Evolutionary conservation across 176 grass and related monocot species (phyloP), one percentile per base, ranked within the genome.

Genomic region (Avena eriantha): DNA sequence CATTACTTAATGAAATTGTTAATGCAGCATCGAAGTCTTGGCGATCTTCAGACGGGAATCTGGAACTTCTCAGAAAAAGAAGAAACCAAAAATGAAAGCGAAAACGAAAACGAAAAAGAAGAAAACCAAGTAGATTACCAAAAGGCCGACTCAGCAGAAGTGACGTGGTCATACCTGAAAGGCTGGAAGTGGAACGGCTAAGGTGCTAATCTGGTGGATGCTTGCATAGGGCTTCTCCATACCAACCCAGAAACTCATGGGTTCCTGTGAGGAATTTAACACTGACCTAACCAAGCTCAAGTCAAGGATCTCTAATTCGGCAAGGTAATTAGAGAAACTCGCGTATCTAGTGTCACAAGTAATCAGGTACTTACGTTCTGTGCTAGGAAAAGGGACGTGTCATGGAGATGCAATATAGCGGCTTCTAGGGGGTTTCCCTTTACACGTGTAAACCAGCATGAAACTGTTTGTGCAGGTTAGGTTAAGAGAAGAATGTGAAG

Each of bases 31-130:
- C 24, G 93, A 98, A 87, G 83, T 94, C 24, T 90, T 98, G 51
- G 96, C 88, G 0, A 91, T 98, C 74, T 98, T 96, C 82, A 95
- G 91, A 86, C 88, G 84, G 36, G 93, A 91, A 56, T 89, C 90
- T 70, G 63, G 86, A 79, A 74, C 75, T 79, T 60, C 8, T 80
- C 73, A 88, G 56, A 96, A 89, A 87, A 98, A 92, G 81, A 95
- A 54, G 68, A 98, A 98, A 75, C 16, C 26, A 10, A 75, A 75
- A 51, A 18, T 7, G 0, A 75, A 72, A 46, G 0, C 26, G 0
- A 66, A 66, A 29, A 29, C 29, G 1, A 29, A 83, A 78, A 46
- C 66, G 16, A 91, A 94, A 35, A 88, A 88, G 77, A 92, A 85
- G 78, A 90, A 50, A 76, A 10, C 83, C 82, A 93, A 90, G 84